Conservation (phyloP, 371 early-diverging fungal species). For the Apophysomyces trapeziformis region DNA sequence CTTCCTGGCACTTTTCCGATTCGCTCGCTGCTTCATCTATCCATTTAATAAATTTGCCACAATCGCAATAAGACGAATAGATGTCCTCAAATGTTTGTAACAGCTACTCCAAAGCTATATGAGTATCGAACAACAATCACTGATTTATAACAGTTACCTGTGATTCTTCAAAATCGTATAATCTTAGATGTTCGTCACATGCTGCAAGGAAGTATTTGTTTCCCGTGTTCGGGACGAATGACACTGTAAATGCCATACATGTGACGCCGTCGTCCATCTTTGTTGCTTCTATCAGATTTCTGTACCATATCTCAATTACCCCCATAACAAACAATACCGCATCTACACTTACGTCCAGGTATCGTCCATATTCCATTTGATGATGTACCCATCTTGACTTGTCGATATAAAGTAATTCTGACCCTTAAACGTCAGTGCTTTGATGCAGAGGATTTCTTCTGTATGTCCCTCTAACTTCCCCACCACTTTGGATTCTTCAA, state of each 20-base stretch:
- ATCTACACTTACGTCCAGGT: slow-evolving; percentile 63
- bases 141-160: slow-evolving; percentile 39
- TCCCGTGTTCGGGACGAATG: slow-evolving; percentile 84
- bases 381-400: slow-evolving; percentile 88
- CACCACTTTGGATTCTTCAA: slow-evolving; percentile 71
- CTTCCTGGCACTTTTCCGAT: slow-evolving; percentile 12
- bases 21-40: slow-evolving; percentile 44
- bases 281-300: slow-evolving; percentile 52
- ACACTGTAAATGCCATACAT: slow-evolving; percentile 88
- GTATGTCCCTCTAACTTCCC: slow-evolving; percentile 71
- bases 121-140: background rate
- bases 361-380: slow-evolving; percentile 74
- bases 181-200: slow-evolving; percentile 75
- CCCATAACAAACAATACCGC: background rate
- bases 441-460: slow-evolving; percentile 81
- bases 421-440: slow-evolving; percentile 68
- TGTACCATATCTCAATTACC: slow-evolving; percentile 8
- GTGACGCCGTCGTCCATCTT: slow-evolving; percentile 78
- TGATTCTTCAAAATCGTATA: slow-evolving; percentile 81
- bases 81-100: slow-evolving; percentile 75
- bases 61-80: slow-evolving; percentile 87
- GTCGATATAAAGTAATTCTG: slow-evolving; percentile 77
- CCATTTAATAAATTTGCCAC: slow-evolving; percentile 71
- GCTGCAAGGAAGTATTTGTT: slow-evolving; percentile 85
- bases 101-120: slow-evolving; percentile 36